Evolutionary conservation across 129 eudicot species (phyloP).

Genomic region (Flaveria sonorensis): DNA sequence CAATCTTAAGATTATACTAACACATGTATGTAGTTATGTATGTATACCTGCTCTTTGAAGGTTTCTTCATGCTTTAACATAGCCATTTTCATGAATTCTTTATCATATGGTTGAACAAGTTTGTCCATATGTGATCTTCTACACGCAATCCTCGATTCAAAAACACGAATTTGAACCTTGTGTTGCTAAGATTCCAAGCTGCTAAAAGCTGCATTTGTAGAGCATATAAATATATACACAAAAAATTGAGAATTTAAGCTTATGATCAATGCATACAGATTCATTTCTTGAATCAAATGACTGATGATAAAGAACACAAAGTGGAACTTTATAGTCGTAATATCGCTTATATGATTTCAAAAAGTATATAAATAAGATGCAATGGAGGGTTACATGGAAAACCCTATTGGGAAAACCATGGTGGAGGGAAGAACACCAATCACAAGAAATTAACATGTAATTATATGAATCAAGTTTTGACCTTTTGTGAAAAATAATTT

Average conservation of each 20-base stretch:
- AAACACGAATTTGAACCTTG: background rate
- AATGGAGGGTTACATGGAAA: background rate
- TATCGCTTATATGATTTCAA: background rate
- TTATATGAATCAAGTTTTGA: constrained; percentile 11
- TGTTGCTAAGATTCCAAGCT: constrained; percentile 13
- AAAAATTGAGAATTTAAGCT: constrained; percentile 4
- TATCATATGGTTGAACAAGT: constrained; percentile 59
- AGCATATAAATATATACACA: constrained; percentile 18
- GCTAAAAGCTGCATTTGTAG: constrained; percentile 30
- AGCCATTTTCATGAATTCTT: constrained; percentile 92
- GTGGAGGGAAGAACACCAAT: background rate
- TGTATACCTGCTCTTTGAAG: constrained; percentile 80
- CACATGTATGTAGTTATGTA: background rate
- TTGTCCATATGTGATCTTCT: constrained; percentile 55
- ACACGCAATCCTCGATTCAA: background rate
- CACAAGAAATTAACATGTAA: background rate
- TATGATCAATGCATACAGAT: background rate
- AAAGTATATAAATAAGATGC: background rate
- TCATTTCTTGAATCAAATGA: constrained; percentile 11
- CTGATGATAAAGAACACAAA: background rate
- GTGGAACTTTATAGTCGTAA: background rate
- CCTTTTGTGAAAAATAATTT: constrained; percentile 26
- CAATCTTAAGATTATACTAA: constrained; percentile 30
- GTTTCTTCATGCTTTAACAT: constrained; percentile 95
- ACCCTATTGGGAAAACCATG: background rate